A percentile compares a stretch with the other conserved stretches of the same genome.
Evolutionary conservation across 2,329 filamentous ascomycete species (phyloP).

Genomic region (Chaetomium globosum): DNA sequence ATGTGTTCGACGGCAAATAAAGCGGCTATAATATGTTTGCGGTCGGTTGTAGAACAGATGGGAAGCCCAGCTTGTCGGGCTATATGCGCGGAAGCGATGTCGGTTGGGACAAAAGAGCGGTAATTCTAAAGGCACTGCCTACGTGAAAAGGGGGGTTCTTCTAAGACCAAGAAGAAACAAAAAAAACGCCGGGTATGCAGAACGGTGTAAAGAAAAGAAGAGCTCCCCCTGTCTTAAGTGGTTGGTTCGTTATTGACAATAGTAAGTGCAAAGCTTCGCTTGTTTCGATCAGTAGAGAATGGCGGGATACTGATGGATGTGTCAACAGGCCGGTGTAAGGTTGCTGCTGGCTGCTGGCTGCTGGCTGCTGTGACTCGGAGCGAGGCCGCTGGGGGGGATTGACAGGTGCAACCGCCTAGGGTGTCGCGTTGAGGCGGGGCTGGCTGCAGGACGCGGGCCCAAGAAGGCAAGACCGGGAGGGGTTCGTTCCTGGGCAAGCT

Average conservation of each 20-base stretch:
- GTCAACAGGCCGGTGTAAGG: slow-evolving; percentile 15
- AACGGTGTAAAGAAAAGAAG: slow-evolving; percentile 22
- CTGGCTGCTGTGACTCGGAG: slow-evolving; percentile 31
- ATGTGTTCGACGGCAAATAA: background rate
- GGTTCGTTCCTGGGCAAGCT: slow-evolving; percentile 23
- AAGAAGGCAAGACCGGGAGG: slow-evolving; percentile 20
- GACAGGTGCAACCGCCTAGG: slow-evolving; percentile 23
- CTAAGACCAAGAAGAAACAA: slow-evolving; percentile 19
- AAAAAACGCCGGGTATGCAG: slow-evolving; percentile 29
- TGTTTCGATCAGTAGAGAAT: slow-evolving; percentile 15
- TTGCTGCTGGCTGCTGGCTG: background rate
- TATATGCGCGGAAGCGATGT: slow-evolving; percentile 11
- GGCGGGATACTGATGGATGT: slow-evolving; percentile 5
- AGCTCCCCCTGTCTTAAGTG: too few species aligned
- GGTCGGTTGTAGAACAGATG: slow-evolving; percentile 20
- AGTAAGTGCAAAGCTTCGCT: slow-evolving; percentile 19
- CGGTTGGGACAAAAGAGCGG: slow-evolving; percentile 34
- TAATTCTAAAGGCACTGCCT: slow-evolving; percentile 25
- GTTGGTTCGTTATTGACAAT: slow-evolving; percentile 12
- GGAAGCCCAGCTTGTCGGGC: slow-evolving; percentile 8
- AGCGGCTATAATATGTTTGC: slow-evolving; percentile 15
- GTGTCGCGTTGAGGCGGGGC: slow-evolving; percentile 32
- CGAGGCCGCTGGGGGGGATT: slow-evolving; percentile 9
- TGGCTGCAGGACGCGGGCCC: slow-evolving; percentile 24
- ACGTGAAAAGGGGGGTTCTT: slow-evolving; percentile 18